Conservation (phyloP, 108 stramenopile genomes). For the Cyclotella choctawhatcheeana region DNA sequence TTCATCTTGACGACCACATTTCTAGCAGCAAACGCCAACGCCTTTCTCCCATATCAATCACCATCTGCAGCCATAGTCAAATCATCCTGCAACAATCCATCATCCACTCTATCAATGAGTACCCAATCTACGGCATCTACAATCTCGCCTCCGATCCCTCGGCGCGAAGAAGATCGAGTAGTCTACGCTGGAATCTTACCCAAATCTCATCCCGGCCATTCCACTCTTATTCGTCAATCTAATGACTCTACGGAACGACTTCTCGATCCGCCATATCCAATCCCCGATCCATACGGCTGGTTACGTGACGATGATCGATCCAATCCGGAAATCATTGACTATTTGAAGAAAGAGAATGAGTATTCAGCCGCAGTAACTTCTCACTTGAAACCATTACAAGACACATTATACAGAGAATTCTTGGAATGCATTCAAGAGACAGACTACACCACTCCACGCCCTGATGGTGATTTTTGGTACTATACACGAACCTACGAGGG, state of each 20-base stretch:
- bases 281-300: conserved; percentile 91
- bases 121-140: neutral
- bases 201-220: too few species aligned
- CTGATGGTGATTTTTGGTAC: conserved; percentile 73
- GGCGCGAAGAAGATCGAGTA: conserved; percentile 75
- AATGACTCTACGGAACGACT: conserved; percentile 48
- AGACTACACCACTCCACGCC: conserved; percentile 77
- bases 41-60: neutral
- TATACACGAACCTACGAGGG: conserved; percentile 93
- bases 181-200: conserved; percentile 57
- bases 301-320: conserved; percentile 83
- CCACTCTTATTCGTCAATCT: conserved; percentile 48
- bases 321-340: conserved; percentile 67
- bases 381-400: conserved; percentile 65
- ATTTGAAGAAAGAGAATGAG: conserved; percentile 83
- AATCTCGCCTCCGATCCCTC: conserved; percentile 28
- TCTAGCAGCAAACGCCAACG: neutral
- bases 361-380: conserved; percentile 70
- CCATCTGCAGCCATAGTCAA: too few species aligned
- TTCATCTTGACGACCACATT: neutral
- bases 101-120: neutral
- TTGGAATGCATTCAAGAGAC: conserved; percentile 75
- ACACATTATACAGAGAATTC: conserved; percentile 79
- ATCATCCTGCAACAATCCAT: neutral
- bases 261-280: conserved; percentile 70